Evolutionary conservation across 106 monocot species (phyloP).

Genomic region (Amphibolis antarctica): DNA sequence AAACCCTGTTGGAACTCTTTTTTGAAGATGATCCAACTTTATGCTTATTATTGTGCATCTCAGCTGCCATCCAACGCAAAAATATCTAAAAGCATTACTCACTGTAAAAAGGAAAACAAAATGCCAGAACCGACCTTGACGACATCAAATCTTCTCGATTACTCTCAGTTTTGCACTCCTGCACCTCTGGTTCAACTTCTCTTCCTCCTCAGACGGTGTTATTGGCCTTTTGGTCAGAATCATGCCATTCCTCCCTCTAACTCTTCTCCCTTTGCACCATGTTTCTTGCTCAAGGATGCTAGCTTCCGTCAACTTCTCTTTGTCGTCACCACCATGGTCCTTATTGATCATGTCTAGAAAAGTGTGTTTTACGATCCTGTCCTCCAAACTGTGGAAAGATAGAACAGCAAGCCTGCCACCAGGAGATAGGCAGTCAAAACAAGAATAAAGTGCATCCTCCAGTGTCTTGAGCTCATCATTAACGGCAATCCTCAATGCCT

Average conservation of each 20-base stretch:
- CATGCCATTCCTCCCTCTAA: constrained; percentile 44
- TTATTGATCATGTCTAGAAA: constrained; percentile 66
- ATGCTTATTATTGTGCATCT: no score
- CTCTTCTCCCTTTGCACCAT: constrained; percentile 46
- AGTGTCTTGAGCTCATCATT: constrained; percentile 74
- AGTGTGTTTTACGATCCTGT: constrained; percentile 80
- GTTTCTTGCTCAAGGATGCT: constrained; percentile 19
- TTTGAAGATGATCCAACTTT: no score
- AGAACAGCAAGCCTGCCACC: constrained; percentile 89
- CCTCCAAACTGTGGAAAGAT: constrained; percentile 96
- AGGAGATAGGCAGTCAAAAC: constrained; percentile 72
- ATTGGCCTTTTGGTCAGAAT: constrained; percentile 84
- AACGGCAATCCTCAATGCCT: constrained; percentile 89
- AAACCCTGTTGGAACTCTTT: no score
- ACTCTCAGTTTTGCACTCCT: constrained; percentile 95
- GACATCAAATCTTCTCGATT: constrained; percentile 38
- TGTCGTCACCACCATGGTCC: background rate
- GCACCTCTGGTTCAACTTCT: constrained; percentile 62
- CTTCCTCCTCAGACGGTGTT: constrained; percentile 79
- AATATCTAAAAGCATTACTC: no score
- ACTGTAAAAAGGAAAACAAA: no score
- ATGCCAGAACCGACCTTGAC: no score
- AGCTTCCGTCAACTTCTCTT: background rate
- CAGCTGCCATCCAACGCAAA: no score
- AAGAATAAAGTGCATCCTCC: constrained; percentile 55